Conservation (phyloP, 306 rosid species). For the Glycine latifolia region DNA sequence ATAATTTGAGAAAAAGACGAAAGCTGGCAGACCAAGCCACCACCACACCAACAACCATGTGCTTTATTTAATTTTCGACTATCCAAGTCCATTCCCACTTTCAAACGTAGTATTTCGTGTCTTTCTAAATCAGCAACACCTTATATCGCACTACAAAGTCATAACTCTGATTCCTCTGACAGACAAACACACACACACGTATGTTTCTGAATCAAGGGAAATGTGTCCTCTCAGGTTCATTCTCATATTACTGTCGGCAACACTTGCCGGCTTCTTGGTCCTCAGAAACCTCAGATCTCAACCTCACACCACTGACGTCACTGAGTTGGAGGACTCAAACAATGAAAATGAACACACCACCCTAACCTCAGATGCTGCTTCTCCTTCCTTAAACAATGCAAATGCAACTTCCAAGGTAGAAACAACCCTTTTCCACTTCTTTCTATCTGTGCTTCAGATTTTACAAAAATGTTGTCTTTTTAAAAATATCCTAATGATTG, state of each 20-base stretch:
- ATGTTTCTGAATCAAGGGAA: background rate
- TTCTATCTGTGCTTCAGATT: background rate
- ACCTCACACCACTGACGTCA: constrained; percentile 1
- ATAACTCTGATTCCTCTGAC: background rate
- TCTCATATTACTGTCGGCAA: constrained; percentile 87
- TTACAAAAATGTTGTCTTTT: constrained; percentile 12
- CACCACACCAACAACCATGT: no score
- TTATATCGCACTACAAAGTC: background rate
- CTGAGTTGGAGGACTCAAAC: background rate
- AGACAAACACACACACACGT: background rate
- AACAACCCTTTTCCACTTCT: background rate
- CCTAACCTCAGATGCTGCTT: no score
- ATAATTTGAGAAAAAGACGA: no score
- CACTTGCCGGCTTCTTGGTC: constrained; percentile 90
- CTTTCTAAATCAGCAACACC: background rate
- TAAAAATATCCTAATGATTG: background rate
- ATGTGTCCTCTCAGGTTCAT: constrained; percentile 92
- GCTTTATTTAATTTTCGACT: no score
- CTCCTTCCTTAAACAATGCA: no score
- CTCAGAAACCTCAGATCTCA: constrained; percentile 79
- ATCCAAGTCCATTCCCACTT: no score
- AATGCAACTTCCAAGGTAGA: constrained; percentile 27
- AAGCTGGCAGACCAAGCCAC: no score
- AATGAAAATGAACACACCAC: background rate
- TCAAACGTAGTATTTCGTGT: background rate